Percentiles rank a stretch among this genome's conserved stretches.
Evolutionary conservation across 768 basidiomycete genomes (phyloP).

Genomic region (Boletus rubescentipes): DNA sequence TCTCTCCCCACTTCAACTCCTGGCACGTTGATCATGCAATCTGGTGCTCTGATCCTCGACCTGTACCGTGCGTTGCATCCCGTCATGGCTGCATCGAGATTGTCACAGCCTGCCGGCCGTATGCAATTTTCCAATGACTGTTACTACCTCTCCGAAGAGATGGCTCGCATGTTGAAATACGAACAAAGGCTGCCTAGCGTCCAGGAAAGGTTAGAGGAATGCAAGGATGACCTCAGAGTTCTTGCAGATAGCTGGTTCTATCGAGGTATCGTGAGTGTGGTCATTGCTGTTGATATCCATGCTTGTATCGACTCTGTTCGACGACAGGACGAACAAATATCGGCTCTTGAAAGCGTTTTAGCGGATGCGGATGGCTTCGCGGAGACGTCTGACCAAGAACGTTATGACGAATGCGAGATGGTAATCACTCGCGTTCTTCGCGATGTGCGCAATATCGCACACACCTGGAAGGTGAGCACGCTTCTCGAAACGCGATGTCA

Average conservation of each 20-base stretch:
- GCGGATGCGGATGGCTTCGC: conserved; percentile 64
- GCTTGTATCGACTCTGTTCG: neutral
- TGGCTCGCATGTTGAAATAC: conserved; percentile 26
- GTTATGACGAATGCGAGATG: conserved; percentile 74
- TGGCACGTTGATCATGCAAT: conserved; percentile 58
- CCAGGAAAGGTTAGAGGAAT: conserved; percentile 52
- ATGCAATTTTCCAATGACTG: conserved; percentile 87
- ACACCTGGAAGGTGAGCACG: conserved; percentile 68
- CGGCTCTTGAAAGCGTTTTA: conserved; percentile 39
- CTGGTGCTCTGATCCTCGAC: conserved; percentile 68
- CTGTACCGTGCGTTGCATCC: conserved; percentile 81
- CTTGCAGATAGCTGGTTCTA: conserved; percentile 72
- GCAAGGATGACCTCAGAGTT: conserved; percentile 47
- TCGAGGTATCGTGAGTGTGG: conserved; percentile 58
- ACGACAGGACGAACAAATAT: conserved; percentile 25
- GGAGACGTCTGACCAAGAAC: conserved; percentile 67
- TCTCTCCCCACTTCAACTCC: conserved; percentile 35
- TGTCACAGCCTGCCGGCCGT: conserved; percentile 50
- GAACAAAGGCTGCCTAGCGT: conserved; percentile 34
- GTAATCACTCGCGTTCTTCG: conserved; percentile 62
- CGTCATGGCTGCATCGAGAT: conserved; percentile 48
- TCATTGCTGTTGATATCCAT: neutral
- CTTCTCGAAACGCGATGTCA: neutral
- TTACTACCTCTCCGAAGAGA: conserved; percentile 57
- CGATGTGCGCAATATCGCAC: conserved; percentile 60